These are phyloP conservation scores for Boletus bicolor DNA, from an alignment of 768 basidiomycete genomes.

Conservation along the genomic window DNA sequence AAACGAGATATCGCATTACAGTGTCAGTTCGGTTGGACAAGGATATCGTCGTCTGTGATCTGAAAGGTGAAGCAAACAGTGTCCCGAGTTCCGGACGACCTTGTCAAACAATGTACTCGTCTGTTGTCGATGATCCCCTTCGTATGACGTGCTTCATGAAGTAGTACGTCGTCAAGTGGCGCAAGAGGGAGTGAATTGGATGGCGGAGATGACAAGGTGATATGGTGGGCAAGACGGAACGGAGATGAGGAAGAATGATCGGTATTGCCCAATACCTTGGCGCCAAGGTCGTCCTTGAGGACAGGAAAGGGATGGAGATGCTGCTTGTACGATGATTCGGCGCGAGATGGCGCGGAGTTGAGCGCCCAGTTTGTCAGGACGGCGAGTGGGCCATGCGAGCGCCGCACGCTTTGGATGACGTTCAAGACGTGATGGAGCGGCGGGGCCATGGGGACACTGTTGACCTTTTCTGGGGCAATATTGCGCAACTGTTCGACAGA, in stretches of 20 bases:
- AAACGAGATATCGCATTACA: neutral
- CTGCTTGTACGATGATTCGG: conserved; percentile 42
- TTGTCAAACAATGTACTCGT: conserved; percentile 28
- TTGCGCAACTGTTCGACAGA: conserved; percentile 50
- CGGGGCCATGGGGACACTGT: conserved; percentile 13
- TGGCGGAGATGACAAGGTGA: conserved; percentile 33
- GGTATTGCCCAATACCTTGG: conserved; percentile 8
- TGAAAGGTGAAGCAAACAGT: conserved; percentile 22
- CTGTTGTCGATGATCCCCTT: conserved; percentile 17
- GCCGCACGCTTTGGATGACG: conserved; percentile 48
- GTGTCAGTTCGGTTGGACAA: conserved; percentile 1
- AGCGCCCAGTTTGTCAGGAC: conserved; percentile 66
- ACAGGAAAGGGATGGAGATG: conserved; percentile 49
- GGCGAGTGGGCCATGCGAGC: conserved; percentile 47
- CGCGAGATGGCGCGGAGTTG: conserved; percentile 20
- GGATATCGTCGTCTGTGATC: conserved; percentile 21
- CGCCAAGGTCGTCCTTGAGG: conserved; percentile 13
- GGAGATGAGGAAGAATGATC: conserved; percentile 20
- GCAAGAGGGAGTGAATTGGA: conserved; percentile 11
- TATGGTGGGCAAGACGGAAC: conserved; percentile 38
- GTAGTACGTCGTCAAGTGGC: conserved; percentile 15
- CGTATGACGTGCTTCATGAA: conserved; percentile 18
- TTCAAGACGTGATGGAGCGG: conserved; percentile 46
- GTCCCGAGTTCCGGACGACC: conserved; percentile 24
- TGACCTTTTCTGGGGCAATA: conserved; percentile 8